Evolutionary conservation across 495 filamentous ascomycete species (phyloP), one percentile per base, ranked within the genome.

Genomic region (Terfezia claveryi): DNA sequence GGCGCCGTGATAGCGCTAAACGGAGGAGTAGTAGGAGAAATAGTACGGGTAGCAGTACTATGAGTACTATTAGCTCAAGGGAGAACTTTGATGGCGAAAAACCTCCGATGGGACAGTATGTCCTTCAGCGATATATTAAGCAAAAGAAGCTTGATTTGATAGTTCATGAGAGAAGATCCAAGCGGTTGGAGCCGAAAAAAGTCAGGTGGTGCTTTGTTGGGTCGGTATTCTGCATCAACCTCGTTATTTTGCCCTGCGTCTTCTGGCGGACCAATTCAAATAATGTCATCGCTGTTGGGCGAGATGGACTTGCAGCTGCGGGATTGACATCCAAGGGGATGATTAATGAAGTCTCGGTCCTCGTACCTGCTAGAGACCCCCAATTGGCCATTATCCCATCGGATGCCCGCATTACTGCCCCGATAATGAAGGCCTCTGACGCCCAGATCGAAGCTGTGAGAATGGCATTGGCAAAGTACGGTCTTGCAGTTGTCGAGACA

Each of bases 111-210:
- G 41, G 14, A 0, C 51, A 55, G 0, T 68, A 60, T 49, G 57
- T 71, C 9, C 55, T 72, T 0, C 70, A 72, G 53, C 60, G 59
- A n/a, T 50, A 61, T 17, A 55, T 70, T 8, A 0, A 57, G 6
- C 69, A 69, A 10, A 23, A n/a, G 5, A 23, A 27, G 9, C 61
- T 64, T 49, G 65, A 67, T 17, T 58, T 70, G 11, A 32, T 67
- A 0, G 49, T 66, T 3, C 50, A n/a, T 14, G 17, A 46, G 52
- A 16, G 20, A 37, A 11, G 10, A 12, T 4, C 8, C 27, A 38
- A 16, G 16, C 51, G 12, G 46, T 14, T 20, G 41, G 41, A 46
- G 12, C 14, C 17, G 17, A 46, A 46, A 20, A 46, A 2, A 9
- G 46, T 54, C 8, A 49, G 50, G 10, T 64, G 55, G 52, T 61